phyloP scores from a whole-genome alignment of 73 alveolate species.

The Effrenium voratum region DNA sequence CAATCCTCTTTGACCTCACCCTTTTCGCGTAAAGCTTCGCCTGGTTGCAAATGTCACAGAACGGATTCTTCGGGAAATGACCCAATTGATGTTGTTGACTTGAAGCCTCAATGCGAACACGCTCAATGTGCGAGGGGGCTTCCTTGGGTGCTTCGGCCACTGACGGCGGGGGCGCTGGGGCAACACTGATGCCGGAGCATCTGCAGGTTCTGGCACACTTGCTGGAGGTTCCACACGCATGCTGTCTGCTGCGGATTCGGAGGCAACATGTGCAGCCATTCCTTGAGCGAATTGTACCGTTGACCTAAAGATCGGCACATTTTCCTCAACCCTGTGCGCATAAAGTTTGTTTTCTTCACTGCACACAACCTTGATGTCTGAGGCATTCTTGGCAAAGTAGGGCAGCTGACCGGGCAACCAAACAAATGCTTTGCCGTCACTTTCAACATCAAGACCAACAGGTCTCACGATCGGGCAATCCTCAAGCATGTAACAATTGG shows the following conservation, averaged over 20 bases:
- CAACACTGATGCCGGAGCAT: too few species aligned
- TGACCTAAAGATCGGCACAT: neutral
- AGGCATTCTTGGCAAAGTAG: neutral
- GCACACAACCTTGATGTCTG: neutral
- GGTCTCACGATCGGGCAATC: neutral
- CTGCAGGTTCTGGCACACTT: too few species aligned
- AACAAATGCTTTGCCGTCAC: neutral
- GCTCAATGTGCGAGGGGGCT: too few species aligned
- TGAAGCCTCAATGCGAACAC: too few species aligned
- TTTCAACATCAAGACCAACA: neutral
- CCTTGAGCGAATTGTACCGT: neutral
- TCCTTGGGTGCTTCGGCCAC: too few species aligned
- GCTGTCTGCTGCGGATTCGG: too few species aligned
- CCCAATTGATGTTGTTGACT: neutral
- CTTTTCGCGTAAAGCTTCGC: neutral
- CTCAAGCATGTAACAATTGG: neutral
- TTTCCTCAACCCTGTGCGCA: neutral
- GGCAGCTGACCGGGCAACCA: conserved; percentile 28
- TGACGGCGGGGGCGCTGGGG: too few species aligned
- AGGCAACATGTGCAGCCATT: neutral
- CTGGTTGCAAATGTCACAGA: conserved; percentile 18
- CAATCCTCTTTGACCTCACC: neutral
- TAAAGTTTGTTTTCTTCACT: neutral
- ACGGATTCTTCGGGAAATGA: conserved; percentile 36
- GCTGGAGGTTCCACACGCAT: too few species aligned